Conservation (phyloP, 1,284 basidiomycete genomes). For the Grifola frondosa region DNA sequence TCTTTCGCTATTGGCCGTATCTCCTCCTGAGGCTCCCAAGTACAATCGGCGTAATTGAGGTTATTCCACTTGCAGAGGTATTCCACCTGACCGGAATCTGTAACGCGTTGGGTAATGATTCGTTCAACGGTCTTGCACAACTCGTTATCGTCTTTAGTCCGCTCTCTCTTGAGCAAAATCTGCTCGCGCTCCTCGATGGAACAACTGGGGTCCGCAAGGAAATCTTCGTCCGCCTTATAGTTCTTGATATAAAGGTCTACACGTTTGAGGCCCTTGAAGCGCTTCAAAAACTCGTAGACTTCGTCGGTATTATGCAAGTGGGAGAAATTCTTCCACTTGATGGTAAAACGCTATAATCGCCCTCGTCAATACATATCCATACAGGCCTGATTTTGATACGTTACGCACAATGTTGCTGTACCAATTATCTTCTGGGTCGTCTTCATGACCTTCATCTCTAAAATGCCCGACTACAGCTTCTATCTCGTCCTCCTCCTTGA, state of each 20-base stretch:
- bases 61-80: conserved; percentile 99
- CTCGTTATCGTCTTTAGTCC: conserved; percentile 88
- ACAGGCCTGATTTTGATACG: conserved; percentile 11
- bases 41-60: conserved; percentile 93
- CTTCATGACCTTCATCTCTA: conserved; percentile 77
- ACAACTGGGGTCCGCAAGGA: conserved; percentile 66
- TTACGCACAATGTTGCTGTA: conserved; percentile 79
- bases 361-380: conserved; percentile 13
- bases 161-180: conserved; percentile 86
- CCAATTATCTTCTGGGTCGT: conserved; percentile 79
- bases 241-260: conserved; percentile 99
- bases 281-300: conserved; percentile 91
- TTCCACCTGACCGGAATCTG: conserved; percentile 67
- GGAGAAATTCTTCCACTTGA: conserved; percentile 95
- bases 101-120: conserved; percentile 83
- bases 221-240: conserved; percentile 72
- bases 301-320: conserved; percentile 97
- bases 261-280: conserved; percentile 92
- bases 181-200: conserved; percentile 90
- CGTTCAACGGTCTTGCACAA: conserved; percentile 92
- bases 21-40: conserved; percentile 90
- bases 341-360: conserved; percentile 77
- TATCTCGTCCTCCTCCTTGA: conserved; percentile 84
- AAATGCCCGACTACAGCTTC: conserved; percentile 82
- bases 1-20: conserved; percentile 73